These are phyloP conservation scores for Piromyces finnis DNA, from an alignment of 192 early-diverging fungal species.

Conservation along the genomic window DNA sequence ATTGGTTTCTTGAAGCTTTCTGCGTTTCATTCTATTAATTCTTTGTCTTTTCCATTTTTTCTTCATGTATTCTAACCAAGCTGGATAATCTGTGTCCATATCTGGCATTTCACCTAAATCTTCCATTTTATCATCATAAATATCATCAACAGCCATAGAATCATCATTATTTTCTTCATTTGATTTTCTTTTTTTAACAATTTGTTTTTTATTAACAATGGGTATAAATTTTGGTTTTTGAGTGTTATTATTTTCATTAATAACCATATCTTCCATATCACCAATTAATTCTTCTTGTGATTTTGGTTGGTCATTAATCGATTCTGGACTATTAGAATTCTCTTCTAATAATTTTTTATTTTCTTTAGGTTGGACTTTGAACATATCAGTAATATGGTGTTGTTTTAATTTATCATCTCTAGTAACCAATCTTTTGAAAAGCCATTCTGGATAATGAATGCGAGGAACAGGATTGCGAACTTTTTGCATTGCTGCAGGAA, in stretches of 20 bases:
- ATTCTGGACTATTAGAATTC: not conserved
- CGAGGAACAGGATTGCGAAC: conserved; percentile 85
- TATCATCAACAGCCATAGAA: not conserved
- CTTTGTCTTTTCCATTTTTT: conserved; percentile 5
- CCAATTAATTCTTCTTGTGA: not conserved
- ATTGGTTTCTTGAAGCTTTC: not conserved
- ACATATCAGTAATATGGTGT: conserved; percentile 64
- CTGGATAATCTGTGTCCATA: not conserved
- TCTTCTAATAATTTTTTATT: not conserved
- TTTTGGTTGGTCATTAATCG: not conserved
- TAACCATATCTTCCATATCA: not conserved
- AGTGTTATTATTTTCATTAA: not conserved
- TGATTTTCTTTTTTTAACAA: not conserved
- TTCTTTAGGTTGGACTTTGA: conserved; percentile 11
- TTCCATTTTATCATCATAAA: conserved; percentile 1
- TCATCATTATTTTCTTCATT: not conserved
- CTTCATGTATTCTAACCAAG: conserved; percentile 8
- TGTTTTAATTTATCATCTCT: conserved; percentile 73
- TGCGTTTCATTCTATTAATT: not conserved
- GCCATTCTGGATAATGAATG: conserved; percentile 87
- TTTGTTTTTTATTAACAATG: not conserved
- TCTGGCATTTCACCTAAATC: conserved; percentile 1
- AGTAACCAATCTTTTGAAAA: conserved; percentile 55
- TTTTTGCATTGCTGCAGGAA: conserved; percentile 94
- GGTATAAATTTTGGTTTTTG: not conserved